Evolutionary conservation across 768 basidiomycete genomes (phyloP).

Genomic region (Collybia mongolica): DNA sequence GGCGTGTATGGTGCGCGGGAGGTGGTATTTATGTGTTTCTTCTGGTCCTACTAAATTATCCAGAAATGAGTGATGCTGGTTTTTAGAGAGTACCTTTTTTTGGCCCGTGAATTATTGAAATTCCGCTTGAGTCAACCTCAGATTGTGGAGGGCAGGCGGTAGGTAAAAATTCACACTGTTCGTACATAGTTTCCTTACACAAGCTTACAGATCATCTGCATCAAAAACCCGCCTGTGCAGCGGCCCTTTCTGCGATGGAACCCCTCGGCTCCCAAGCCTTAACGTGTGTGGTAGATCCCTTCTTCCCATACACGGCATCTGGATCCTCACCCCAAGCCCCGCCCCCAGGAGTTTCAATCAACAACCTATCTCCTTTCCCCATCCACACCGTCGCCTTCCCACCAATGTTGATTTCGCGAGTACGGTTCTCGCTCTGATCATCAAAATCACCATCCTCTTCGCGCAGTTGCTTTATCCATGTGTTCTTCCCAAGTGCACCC

Average conservation of each 20-base stretch:
- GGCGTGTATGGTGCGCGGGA: no score
- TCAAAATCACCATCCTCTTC: slow-evolving; percentile 66
- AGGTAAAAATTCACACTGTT: no score
- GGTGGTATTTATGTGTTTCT: no score
- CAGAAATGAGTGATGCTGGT: no score
- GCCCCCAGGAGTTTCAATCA: slow-evolving; percentile 88
- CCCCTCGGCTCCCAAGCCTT: slow-evolving; percentile 70
- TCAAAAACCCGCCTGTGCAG: slow-evolving; percentile 62
- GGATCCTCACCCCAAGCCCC: slow-evolving; percentile 75
- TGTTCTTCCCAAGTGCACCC: slow-evolving; percentile 74
- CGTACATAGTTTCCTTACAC: no score
- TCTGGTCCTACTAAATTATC: no score
- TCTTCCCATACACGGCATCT: slow-evolving; percentile 20
- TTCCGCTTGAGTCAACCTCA: no score
- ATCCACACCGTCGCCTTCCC: slow-evolving; percentile 87
- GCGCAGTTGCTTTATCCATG: slow-evolving; percentile 79
- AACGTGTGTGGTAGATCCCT: slow-evolving; percentile 28
- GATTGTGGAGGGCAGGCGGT: no score
- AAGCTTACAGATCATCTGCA: neutral
- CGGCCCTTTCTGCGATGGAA: slow-evolving; percentile 62
- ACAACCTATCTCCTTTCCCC: slow-evolving; percentile 80
- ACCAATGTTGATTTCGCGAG: slow-evolving; percentile 79
- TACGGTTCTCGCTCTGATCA: slow-evolving; percentile 30
- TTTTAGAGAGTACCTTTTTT: no score
- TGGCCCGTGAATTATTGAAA: no score